Conservation (phyloP, 371 early-diverging fungal species). For the Blakeslea trispora region DNA sequence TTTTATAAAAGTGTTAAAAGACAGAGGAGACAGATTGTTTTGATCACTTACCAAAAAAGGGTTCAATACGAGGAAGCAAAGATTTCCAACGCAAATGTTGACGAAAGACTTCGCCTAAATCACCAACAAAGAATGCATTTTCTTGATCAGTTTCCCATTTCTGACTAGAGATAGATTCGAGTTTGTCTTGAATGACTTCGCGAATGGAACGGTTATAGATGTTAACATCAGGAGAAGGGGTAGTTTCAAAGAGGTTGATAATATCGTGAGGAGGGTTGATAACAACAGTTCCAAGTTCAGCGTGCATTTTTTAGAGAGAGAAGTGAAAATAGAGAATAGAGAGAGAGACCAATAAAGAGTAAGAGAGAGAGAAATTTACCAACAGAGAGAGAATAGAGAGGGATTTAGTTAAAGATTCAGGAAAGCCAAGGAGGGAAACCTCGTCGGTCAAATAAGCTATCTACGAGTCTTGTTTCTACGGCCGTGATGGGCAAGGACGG, state of each 20-base stretch:
- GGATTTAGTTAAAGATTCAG: slow-evolving; percentile 25
- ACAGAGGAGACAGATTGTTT: too few relatives aligned
- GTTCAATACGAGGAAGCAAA: slow-evolving; percentile 89
- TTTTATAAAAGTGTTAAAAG: slow-evolving; percentile 11
- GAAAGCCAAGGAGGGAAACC: slow-evolving; percentile 72
- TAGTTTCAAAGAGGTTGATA: slow-evolving; percentile 14
- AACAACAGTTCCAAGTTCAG: slow-evolving; percentile 39
- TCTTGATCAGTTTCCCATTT: slow-evolving; percentile 68
- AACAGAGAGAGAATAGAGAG: slow-evolving; percentile 10
- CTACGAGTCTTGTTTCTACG: slow-evolving; percentile 64
- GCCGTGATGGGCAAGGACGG: slow-evolving; percentile 69
- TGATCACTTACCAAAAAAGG: slow-evolving; percentile 90
- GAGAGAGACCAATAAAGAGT: slow-evolving; percentile 9
- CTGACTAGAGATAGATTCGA: slow-evolving; percentile 41
- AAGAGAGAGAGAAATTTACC: neutral
- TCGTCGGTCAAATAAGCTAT: slow-evolving; percentile 64
- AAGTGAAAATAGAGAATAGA: slow-evolving; percentile 13
- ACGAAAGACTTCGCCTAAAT: slow-evolving; percentile 85
- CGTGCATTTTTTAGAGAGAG: slow-evolving; percentile 31
- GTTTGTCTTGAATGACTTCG: slow-evolving; percentile 35
- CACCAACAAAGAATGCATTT: slow-evolving; percentile 93
- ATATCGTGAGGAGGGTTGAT: slow-evolving; percentile 24
- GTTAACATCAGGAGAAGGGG: slow-evolving; percentile 23
- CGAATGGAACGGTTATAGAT: slow-evolving; percentile 36
- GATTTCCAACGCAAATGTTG: slow-evolving; percentile 85